Conservation (phyloP, 2,329 filamentous ascomycete species). For the Penicillium rolfsii region DNA sequence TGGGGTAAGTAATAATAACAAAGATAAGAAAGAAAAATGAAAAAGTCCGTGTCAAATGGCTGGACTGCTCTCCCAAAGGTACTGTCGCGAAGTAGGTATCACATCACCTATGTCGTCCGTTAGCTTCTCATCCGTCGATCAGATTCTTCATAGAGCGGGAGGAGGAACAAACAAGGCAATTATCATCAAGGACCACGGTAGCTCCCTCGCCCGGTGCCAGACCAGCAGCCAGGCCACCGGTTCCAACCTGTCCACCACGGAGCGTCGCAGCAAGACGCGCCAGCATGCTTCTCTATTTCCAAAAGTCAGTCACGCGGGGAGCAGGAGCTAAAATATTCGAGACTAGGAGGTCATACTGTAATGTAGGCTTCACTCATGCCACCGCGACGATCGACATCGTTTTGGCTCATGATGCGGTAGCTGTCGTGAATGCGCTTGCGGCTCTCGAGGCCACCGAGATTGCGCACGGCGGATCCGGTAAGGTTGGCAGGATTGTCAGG, state of each 20-base stretch:
- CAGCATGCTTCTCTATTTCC: slow-evolving; percentile 51
- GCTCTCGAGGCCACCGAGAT: slow-evolving; percentile 55
- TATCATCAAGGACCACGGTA: slow-evolving; percentile 48
- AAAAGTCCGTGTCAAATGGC: not conserved
- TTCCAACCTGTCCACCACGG: slow-evolving; percentile 42
- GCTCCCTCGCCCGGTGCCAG: slow-evolving; percentile 34
- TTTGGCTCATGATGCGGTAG: slow-evolving; percentile 65
- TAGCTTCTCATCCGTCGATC: not conserved
- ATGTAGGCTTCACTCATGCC: slow-evolving; percentile 62
- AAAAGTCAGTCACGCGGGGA: slow-evolving; percentile 17
- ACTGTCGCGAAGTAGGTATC: slow-evolving; percentile 21
- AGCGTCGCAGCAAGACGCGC: slow-evolving; percentile 49
- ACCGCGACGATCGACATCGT: slow-evolving; percentile 62
- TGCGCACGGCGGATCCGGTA: slow-evolving; percentile 31
- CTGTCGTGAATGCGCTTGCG: slow-evolving; percentile 62
- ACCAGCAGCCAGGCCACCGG: slow-evolving; percentile 28
- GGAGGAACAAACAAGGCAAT: slow-evolving; percentile 42
- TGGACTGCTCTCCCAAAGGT: not conserved
- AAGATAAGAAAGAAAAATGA: slow-evolving; percentile 5
- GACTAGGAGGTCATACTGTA: slow-evolving; percentile 47
- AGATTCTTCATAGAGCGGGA: not conserved
- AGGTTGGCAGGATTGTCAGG: slow-evolving; percentile 46
- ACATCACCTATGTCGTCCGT: slow-evolving; percentile 38
- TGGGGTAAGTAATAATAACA: slow-evolving; percentile 5
- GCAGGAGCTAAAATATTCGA: not conserved